Conservation (phyloP, 2,329 filamentous ascomycete genomes). For the Bimuria novae-zelandiae region DNA sequence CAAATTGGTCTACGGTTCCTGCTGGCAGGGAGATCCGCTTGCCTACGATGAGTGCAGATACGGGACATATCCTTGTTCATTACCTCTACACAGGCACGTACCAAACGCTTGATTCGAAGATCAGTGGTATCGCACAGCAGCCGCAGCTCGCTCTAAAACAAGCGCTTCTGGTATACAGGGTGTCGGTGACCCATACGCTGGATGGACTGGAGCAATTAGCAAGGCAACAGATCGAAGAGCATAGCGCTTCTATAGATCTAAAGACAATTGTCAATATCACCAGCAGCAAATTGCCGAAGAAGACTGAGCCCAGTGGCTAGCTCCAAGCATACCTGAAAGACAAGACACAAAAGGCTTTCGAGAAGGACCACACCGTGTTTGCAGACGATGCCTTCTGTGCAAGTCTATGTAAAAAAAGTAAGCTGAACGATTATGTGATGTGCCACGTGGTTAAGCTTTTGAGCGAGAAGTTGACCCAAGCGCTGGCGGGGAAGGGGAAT, state of each 20-base stretch:
- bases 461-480: conserved; percentile 2
- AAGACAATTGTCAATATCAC: not conserved
- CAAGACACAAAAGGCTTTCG: conserved; percentile 3
- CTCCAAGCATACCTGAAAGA: conserved; percentile 2
- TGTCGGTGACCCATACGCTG: not conserved
- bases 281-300: not conserved
- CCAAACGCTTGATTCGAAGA: conserved; percentile 3
- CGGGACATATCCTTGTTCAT: conserved; percentile 7
- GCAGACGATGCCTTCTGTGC: conserved; percentile 3
- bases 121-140: not conserved
- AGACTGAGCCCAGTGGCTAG: conserved; percentile 1
- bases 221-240: not conserved
- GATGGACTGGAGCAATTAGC: conserved; percentile 2
- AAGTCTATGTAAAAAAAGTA: not conserved
- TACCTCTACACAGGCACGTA: conserved; percentile 7
- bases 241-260: not conserved
- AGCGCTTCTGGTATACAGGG: conserved; percentile 3
- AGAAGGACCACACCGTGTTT: conserved; percentile 4
- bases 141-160: conserved; percentile 1
- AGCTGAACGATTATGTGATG: conserved; percentile 5
- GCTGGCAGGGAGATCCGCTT: conserved; percentile 5
- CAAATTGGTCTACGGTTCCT: not conserved
- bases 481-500: not conserved
- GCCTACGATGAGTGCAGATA: conserved; percentile 1
- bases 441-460: conserved; percentile 2